A percentile compares a stretch with the other conserved stretches of the same genome.
These are phyloP conservation scores for Tilletia indica DNA, from an alignment of 1,284 basidiomycete genomes.

Conservation along the genomic window DNA sequence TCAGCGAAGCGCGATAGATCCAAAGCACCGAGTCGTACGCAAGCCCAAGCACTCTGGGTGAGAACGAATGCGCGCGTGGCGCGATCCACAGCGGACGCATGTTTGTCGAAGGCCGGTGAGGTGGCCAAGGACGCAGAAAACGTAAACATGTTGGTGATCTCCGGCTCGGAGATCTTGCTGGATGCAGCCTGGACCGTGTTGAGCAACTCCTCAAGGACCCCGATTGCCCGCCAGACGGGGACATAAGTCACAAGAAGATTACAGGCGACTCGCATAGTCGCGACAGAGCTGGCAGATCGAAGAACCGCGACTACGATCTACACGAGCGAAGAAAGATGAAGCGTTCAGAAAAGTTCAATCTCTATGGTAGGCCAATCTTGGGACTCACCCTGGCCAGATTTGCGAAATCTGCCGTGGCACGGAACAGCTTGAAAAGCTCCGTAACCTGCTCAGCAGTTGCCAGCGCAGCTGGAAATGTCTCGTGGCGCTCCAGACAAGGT, in stretches of 20 bases:
- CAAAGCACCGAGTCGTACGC: background rate
- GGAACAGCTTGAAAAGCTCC: background rate
- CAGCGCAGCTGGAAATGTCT: background rate
- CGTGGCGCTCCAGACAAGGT: background rate
- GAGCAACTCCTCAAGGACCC: background rate
- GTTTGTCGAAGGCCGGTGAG: too few species aligned
- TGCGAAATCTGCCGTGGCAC: background rate
- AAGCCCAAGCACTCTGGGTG: conserved; percentile 6
- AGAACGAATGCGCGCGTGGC: background rate
- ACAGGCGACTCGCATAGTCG: background rate
- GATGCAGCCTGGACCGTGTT: too few species aligned
- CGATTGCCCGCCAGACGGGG: background rate
- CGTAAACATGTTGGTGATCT: too few species aligned
- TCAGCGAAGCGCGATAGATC: background rate
- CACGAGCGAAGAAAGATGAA: too few species aligned
- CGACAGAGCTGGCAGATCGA: background rate
- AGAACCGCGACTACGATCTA: too few species aligned
- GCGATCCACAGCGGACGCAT: too few species aligned
- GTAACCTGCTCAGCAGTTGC: background rate
- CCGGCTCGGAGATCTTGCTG: too few species aligned
- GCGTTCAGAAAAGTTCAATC: too few species aligned
- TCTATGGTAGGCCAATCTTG: background rate
- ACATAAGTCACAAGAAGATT: background rate
- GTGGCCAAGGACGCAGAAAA: too few species aligned
- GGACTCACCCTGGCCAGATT: background rate